These are phyloP conservation scores for Plectosphaerella cucumerina DNA, from an alignment of 2,329 filamentous ascomycete species.

Conservation along the genomic window DNA sequence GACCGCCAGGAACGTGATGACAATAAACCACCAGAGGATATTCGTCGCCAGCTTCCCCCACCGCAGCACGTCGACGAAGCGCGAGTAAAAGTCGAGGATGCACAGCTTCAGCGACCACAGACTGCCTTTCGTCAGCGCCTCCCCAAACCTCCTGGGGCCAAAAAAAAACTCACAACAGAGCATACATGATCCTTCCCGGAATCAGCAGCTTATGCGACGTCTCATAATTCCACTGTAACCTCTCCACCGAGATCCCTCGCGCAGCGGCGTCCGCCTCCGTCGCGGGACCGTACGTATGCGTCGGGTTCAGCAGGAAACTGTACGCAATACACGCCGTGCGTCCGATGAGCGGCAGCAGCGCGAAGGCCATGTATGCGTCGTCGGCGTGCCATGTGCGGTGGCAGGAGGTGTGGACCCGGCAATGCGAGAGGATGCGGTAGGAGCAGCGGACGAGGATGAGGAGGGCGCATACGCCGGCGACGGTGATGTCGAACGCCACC, in stretches of 20 bases:
- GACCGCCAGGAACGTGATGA: slow-evolving; percentile 19
- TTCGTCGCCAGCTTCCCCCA: slow-evolving; percentile 16
- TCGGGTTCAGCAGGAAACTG: slow-evolving; percentile 21
- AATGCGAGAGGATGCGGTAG: slow-evolving; percentile 22
- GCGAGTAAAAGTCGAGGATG: slow-evolving; percentile 23
- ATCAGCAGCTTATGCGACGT: slow-evolving; percentile 21
- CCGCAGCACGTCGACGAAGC: slow-evolving; percentile 18
- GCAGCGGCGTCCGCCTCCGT: slow-evolving; percentile 13
- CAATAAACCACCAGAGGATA: slow-evolving; percentile 20
- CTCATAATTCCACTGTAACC: slow-evolving; percentile 15
- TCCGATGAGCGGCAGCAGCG: slow-evolving; percentile 21
- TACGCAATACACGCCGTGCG: slow-evolving; percentile 18
- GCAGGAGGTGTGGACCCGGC: slow-evolving; percentile 19
- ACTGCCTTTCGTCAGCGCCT: slow-evolving; percentile 11
- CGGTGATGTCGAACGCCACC: slow-evolving; percentile 19
- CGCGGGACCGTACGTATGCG: slow-evolving; percentile 12
- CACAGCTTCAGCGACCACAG: slow-evolving; percentile 24
- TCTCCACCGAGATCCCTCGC: slow-evolving; percentile 8
- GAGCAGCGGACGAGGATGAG: slow-evolving; percentile 22
- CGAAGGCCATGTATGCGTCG: slow-evolving; percentile 26
- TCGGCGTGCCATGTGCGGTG: slow-evolving; percentile 25
- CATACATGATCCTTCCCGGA: slow-evolving; percentile 22
- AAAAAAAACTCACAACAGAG: slow-evolving; percentile 18
- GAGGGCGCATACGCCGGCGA: slow-evolving; percentile 19
- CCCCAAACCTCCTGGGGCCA: neutral